These are phyloP conservation scores for Chamaecrista fasciculata DNA, from an alignment of 306 rosid species.

Conservation along the genomic window DNA sequence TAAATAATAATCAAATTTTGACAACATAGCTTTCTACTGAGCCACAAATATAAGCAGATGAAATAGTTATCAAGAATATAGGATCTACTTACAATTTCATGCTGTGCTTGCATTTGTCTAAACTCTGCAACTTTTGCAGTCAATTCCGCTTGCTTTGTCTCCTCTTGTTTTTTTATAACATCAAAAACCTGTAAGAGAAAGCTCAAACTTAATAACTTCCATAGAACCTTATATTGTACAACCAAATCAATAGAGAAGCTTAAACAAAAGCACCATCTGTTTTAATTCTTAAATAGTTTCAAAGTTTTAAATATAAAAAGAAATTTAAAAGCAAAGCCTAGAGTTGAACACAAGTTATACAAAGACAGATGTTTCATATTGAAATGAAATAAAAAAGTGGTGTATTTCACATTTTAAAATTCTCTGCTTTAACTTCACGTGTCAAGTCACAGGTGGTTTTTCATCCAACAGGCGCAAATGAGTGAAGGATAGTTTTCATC, in stretches of 20 bases:
- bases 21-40: not conserved
- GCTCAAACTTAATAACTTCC: not conserved
- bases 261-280: not conserved
- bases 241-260: not conserved
- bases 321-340: not conserved
- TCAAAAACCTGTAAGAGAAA: constrained; percentile 56
- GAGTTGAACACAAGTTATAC: not conserved
- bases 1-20: not conserved
- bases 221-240: not conserved
- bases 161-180: constrained; percentile 67
- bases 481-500: not conserved
- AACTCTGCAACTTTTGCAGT: constrained; percentile 71
- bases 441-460: not conserved
- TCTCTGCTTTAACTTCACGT: not conserved
- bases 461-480: not conserved
- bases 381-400: not conserved
- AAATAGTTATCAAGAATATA: not conserved
- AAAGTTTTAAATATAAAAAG: not conserved
- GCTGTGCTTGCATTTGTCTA: constrained; percentile 70
- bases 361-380: not conserved
- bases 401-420: not conserved
- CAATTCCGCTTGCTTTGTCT: constrained; percentile 67
- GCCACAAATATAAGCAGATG: not conserved
- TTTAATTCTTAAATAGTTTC: not conserved
- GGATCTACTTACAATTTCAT: constrained; percentile 60